These are phyloP conservation scores for Candida awuae DNA, from an alignment of 805 yeast genomes.

Conservation along the genomic window DNA sequence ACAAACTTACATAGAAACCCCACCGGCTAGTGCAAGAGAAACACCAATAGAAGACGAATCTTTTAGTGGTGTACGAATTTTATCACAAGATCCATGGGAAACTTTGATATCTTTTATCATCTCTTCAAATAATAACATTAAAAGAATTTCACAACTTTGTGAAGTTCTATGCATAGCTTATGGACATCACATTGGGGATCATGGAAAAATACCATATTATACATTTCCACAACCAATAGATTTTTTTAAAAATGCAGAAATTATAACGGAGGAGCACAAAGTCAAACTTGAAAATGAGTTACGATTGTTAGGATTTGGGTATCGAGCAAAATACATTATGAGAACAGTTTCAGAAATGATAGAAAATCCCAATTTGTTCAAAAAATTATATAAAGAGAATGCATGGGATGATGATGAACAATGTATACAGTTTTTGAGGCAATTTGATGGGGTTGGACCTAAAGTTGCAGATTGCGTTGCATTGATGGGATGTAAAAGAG, in stretches of 20 bases:
- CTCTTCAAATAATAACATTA: conserved; percentile 92
- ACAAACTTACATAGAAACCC: not conserved
- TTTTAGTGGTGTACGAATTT: conserved; percentile 48
- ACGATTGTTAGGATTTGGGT: conserved; percentile 68
- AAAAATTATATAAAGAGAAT: conserved; percentile 24
- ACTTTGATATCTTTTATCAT: conserved; percentile 85
- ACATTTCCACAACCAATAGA: conserved; percentile 66
- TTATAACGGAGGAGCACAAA: not conserved
- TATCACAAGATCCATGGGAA: conserved; percentile 97
- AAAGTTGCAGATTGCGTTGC: conserved; percentile 97
- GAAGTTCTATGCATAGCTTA: conserved; percentile 62
- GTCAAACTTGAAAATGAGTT: conserved; percentile 26
- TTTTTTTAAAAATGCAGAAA: conserved; percentile 28
- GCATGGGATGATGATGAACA: conserved; percentile 35
- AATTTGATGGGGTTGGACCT: conserved; percentile 87
- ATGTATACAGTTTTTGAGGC: conserved; percentile 46
- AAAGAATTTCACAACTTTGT: conserved; percentile 90
- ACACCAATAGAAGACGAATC: not conserved
- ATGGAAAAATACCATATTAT: conserved; percentile 50
- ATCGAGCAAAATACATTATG: conserved; percentile 81
- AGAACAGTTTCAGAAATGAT: conserved; percentile 59
- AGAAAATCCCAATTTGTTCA: conserved; percentile 30
- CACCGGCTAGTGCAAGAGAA: conserved; percentile 12
- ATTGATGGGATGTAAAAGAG: conserved; percentile 81
- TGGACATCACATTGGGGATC: conserved; percentile 51